Conservation (phyloP, 78 protist species). For the Dictyostelium brefeldianum region DNA sequence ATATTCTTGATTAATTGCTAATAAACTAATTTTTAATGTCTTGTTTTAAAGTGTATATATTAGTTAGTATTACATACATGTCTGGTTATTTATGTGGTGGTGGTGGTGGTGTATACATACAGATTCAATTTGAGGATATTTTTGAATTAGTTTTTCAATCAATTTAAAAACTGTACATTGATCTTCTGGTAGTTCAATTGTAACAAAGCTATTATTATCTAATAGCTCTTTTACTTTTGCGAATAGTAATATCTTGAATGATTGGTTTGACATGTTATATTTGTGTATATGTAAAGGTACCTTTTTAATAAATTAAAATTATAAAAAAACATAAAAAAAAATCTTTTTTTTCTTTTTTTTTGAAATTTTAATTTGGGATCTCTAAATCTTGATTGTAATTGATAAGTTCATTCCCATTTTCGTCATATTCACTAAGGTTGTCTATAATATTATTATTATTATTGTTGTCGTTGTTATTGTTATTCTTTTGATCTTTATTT, state of each 20-base stretch:
- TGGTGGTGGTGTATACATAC: neutral
- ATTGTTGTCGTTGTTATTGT: neutral
- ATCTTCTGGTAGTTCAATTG: neutral
- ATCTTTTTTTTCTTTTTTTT: no score
- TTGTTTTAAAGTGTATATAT: neutral
- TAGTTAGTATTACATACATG: neutral
- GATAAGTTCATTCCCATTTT: neutral
- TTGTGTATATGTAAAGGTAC: no score
- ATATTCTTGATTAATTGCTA: conserved; percentile 15
- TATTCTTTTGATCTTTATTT: neutral
- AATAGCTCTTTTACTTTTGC: conserved; percentile 21
- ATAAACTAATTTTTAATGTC: neutral
- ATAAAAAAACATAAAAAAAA: neutral
- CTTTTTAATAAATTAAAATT: neutral
- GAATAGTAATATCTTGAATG: neutral
- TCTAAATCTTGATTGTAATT: no score
- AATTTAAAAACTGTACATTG: conserved; percentile 1
- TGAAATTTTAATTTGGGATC: no score
- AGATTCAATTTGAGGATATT: neutral
- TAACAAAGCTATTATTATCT: neutral
- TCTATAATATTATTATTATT: neutral
- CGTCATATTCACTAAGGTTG: neutral
- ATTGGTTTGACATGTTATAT: neutral
- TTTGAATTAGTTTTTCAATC: neutral
- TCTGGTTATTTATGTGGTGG: neutral